These are phyloP conservation scores for Aspergillus pseudoterreus DNA, from an alignment of 2,329 filamentous ascomycete genomes.

Conservation along the genomic window DNA sequence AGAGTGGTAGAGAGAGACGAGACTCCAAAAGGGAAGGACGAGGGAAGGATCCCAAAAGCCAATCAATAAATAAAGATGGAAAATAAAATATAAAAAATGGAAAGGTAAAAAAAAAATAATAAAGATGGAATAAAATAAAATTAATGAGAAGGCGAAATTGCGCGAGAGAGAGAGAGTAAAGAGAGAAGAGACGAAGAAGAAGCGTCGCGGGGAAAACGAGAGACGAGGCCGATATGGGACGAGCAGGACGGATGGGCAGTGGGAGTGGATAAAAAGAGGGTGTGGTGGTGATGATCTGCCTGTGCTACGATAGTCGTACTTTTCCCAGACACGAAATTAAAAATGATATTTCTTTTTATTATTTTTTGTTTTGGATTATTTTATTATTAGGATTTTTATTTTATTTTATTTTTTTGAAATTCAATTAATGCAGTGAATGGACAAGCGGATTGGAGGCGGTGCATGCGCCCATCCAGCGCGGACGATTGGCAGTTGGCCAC, in stretches of 20 bases:
- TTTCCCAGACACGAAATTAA: not conserved
- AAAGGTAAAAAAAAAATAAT: constrained; percentile 16
- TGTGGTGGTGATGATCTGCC: constrained; percentile 27
- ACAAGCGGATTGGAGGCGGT: constrained; percentile 1
- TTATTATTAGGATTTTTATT: too few relatives aligned
- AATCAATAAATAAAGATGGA: constrained; percentile 8
- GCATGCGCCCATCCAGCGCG: constrained; percentile 6
- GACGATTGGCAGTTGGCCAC: constrained; percentile 2
- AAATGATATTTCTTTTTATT: constrained; percentile 1
- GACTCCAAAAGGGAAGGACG: constrained; percentile 19
- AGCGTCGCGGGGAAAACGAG: constrained; percentile 30
- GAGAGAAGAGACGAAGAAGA: constrained; percentile 16
- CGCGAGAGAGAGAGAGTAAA: not conserved
- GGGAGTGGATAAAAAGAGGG: constrained; percentile 34
- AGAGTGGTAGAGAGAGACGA: constrained; percentile 26
- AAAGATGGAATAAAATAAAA: constrained; percentile 28
- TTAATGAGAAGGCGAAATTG: constrained; percentile 2
- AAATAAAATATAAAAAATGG: constrained; percentile 19
- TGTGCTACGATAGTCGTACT: constrained; percentile 21
- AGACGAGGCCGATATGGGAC: constrained; percentile 30
- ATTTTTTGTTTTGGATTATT: constrained; percentile 1
- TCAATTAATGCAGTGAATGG: not conserved
- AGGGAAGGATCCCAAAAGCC: constrained; percentile 7
- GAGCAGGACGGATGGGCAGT: constrained; percentile 23
- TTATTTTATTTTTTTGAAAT: constrained; percentile 2